phyloP scores from a whole-genome alignment of 2,329 filamentous ascomycete species.

The Fusarium bactridioides region DNA sequence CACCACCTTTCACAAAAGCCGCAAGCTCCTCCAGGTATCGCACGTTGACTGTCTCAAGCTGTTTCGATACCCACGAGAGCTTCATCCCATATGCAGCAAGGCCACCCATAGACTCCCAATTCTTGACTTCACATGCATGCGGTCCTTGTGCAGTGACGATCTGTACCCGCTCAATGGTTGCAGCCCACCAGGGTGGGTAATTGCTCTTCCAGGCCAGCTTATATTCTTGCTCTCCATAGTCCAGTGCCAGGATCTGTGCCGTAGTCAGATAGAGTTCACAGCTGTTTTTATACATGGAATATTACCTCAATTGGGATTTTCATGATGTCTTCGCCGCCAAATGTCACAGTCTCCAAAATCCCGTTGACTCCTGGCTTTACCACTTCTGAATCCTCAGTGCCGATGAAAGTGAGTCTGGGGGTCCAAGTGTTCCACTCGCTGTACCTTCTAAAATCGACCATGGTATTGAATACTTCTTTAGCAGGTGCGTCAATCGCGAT shows the following conservation, averaged over 20 bases:
- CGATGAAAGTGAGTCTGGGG: not conserved
- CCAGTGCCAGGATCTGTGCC: not conserved
- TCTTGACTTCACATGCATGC: not conserved
- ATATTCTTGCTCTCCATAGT: not conserved
- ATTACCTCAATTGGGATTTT: not conserved
- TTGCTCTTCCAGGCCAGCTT: not conserved
- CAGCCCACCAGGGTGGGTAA: not conserved
- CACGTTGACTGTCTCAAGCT: not conserved
- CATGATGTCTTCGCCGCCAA: not conserved
- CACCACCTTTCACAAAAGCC: not conserved
- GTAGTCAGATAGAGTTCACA: not conserved
- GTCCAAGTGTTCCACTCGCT: not conserved
- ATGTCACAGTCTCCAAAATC: not conserved
- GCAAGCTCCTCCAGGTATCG: not conserved
- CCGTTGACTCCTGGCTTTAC: not conserved
- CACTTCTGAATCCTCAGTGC: not conserved
- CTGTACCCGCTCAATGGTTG: not conserved
- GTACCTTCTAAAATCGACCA: not conserved
- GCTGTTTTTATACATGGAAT: accelerated
- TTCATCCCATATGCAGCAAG: not conserved
- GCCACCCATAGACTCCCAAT: not conserved
- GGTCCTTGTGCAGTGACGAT: not conserved
- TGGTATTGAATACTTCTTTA: not conserved
- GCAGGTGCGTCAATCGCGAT: not conserved
- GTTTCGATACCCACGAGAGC: not conserved